A percentile compares a stretch with the other conserved stretches of the same genome.
Conservation (phyloP, 305 asterid genomes). For the Nicotiana rustica region DNA sequence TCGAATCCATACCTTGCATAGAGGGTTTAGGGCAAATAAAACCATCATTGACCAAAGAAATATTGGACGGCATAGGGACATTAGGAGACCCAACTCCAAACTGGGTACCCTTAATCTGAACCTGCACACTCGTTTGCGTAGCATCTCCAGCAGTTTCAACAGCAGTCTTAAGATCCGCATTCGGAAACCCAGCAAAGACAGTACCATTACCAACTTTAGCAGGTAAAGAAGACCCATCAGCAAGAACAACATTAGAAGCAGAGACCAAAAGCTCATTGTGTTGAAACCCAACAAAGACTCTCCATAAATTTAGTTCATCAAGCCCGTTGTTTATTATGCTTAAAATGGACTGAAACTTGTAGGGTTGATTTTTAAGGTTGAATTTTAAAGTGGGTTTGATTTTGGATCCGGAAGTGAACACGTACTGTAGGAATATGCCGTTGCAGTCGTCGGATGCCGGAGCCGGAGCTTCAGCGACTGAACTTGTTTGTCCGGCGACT, state of each 20-base stretch:
- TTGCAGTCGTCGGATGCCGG: slow-evolving; percentile 72
- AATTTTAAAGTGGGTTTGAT: slow-evolving; percentile 61
- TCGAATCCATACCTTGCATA: slow-evolving; percentile 58
- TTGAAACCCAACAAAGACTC: slow-evolving; percentile 82
- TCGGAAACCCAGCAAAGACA: slow-evolving; percentile 79
- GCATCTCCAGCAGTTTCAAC: slow-evolving; percentile 88
- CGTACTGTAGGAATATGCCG: slow-evolving; percentile 77
- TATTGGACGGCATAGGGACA: slow-evolving; percentile 77
- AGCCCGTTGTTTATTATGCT: slow-evolving; percentile 69
- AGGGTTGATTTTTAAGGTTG: slow-evolving; percentile 56
- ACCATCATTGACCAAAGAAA: slow-evolving; percentile 78
- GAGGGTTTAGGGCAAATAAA: slow-evolving; percentile 75
- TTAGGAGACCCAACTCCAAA: slow-evolving; percentile 73
- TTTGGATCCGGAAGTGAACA: slow-evolving; percentile 50
- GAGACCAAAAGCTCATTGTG: slow-evolving; percentile 82
- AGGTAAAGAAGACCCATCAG: slow-evolving; percentile 76
- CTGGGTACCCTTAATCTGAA: slow-evolving; percentile 78
- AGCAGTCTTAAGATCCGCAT: slow-evolving; percentile 86
- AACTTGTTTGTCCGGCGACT: slow-evolving; percentile 9
- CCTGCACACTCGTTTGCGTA: slow-evolving; percentile 75
- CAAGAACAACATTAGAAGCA: slow-evolving; percentile 79
- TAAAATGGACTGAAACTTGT: slow-evolving; percentile 76
- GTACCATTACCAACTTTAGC: slow-evolving; percentile 78
- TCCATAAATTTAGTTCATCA: slow-evolving; percentile 81
- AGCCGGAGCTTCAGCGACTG: slow-evolving; percentile 50